phyloP scores from a whole-genome alignment of 148 eudicot species.

The Fallopia convolvulus region DNA sequence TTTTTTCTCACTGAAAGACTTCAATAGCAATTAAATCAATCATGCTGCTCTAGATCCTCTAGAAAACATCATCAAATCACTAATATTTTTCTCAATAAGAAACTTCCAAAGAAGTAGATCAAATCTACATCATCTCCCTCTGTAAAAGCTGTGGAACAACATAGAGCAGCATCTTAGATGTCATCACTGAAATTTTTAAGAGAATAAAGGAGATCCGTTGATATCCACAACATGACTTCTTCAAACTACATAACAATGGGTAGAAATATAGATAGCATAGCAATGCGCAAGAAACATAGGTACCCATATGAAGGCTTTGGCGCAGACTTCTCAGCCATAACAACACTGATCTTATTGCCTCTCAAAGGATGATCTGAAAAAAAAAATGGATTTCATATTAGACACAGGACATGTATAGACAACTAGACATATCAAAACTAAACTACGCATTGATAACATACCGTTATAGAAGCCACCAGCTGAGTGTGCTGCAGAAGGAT shows the following conservation, averaged over 20 bases:
- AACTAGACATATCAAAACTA: not conserved
- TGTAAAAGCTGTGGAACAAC: not conserved
- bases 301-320: slow-evolving; percentile 68
- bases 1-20: too few species aligned
- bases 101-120: not conserved
- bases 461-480: slow-evolving; percentile 83
- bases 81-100: not conserved
- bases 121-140: not conserved
- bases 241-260: not conserved
- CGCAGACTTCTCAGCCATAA: slow-evolving; percentile 93
- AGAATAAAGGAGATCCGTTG: not conserved
- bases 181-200: too few species aligned
- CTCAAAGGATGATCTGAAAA: slow-evolving; percentile 60
- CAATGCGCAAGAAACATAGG: not conserved
- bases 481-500: slow-evolving; percentile 89
- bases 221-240: not conserved
- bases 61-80: not conserved
- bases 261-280: not conserved
- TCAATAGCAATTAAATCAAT: too few species aligned
- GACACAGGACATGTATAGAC: not conserved
- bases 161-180: not conserved
- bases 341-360: slow-evolving; percentile 71
- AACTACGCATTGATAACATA: slow-evolving; percentile 12
- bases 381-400: slow-evolving; percentile 9
- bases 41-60: not conserved